Percentiles rank a stretch among this genome's conserved stretches.
Evolutionary conservation across 805 yeast genomes (phyloP).

Genomic region (Sugiyamaella americana): DNA sequence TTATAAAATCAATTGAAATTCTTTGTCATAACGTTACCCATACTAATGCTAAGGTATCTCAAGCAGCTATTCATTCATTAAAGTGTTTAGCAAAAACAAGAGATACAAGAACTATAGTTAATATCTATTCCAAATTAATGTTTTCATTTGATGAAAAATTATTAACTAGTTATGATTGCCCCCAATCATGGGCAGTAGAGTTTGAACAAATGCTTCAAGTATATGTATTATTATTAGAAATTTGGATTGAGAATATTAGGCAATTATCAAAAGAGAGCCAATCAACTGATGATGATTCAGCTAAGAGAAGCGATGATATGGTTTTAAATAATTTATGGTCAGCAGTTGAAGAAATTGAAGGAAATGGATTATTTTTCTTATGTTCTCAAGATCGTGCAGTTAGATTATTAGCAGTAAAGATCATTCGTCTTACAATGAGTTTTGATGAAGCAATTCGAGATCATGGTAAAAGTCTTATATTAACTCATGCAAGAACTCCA

Average conservation of each 20-base stretch:
- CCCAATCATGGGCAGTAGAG: slow-evolving; percentile 54
- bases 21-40: slow-evolving; percentile 74
- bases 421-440: slow-evolving; percentile 71
- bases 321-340: slow-evolving; percentile 60
- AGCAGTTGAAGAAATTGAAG: slow-evolving; percentile 90
- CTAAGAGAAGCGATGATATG: slow-evolving; percentile 17
- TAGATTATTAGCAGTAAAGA: slow-evolving; percentile 67
- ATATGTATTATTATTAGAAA: slow-evolving; percentile 70
- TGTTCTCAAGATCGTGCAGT: slow-evolving; percentile 80
- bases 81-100: slow-evolving; percentile 59
- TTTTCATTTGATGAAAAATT: slow-evolving; percentile 63
- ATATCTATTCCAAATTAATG: slow-evolving; percentile 71
- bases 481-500: slow-evolving; percentile 17
- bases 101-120: slow-evolving; percentile 64
- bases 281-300: slow-evolving; percentile 24
- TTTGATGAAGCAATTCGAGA: slow-evolving; percentile 77
- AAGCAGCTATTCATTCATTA: slow-evolving; percentile 58
- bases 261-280: slow-evolving; percentile 8
- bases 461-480: slow-evolving; percentile 9
- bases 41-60: slow-evolving; percentile 52
- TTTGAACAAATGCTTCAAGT: slow-evolving; percentile 54
- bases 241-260: slow-evolving; percentile 53
- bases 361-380: slow-evolving; percentile 85
- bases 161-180: slow-evolving; percentile 45
- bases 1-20: slow-evolving; percentile 55